Evolutionary conservation across 768 basidiomycete species (phyloP), one percentile per base, ranked within the genome.

Genomic region (Chalciporus sphaerocephalus): DNA sequence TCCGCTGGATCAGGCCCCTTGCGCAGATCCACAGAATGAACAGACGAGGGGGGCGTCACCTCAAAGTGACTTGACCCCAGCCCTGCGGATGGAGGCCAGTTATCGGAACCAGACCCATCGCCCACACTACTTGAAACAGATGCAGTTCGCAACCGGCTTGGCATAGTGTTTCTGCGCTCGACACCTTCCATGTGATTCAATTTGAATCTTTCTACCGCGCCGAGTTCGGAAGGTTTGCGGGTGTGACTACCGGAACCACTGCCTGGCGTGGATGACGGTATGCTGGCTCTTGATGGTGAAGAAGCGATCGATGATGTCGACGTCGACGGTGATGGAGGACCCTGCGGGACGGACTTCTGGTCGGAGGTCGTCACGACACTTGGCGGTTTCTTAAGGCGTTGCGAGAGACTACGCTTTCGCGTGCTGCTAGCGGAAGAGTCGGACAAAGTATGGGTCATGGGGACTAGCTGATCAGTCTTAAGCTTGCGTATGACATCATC

Each of bases 401-500:
- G 78, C 6, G 92, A 93, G n/a, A 90, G 62, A 60, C 92, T 94
- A 39, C 87, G 82, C 53, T 83, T 81, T 40, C 92, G 78, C 18
- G 73, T 69, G 56, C 83, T 83, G 37, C 74, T 64, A 44, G 67
- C 71, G 9, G 69, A 58, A 1, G 85, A 77, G 56, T 92, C 83
- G 5, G 83, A 75, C 48, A 90, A 70, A 6, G 88, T 73, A 52
- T 92, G 87, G 0, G 80, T 69, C 33, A 93, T 74, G 11, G 91
- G 89, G 0, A 78, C 70, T 69, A 93, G 79, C 58, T 92, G 90
- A 53, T 97, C 95, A 2, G 88, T 89, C 68, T 90, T 87, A 60
- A 98, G 75, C 68, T 97, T 96, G 50, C 91, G 83, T 56, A 99
- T 96, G 55, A 98, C 84, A 61, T 98, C 94, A 67, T 99, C 96